Percentiles rank a stretch among this genome's conserved stretches.
These are phyloP conservation scores for Colletotrichum sp. DNA, from an alignment of 2,329 filamentous ascomycete species.

Conservation along the genomic window DNA sequence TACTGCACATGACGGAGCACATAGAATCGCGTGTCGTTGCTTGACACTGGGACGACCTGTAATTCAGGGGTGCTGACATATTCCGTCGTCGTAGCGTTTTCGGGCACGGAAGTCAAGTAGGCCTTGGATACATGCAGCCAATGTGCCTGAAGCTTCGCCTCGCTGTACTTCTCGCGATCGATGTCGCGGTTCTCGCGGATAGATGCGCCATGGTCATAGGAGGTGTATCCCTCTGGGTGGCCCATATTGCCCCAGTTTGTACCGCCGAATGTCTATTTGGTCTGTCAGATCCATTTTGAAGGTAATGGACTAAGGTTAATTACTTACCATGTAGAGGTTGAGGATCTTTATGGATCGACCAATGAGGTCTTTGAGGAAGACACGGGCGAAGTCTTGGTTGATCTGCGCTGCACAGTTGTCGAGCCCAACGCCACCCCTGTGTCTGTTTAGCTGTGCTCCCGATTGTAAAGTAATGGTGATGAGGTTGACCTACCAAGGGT, in stretches of 20 bases:
- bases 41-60: neutral
- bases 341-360: conserved; percentile 63
- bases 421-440: conserved; percentile 70
- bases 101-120: neutral
- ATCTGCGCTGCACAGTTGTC: conserved; percentile 67
- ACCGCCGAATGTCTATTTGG: conserved; percentile 64
- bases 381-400: conserved; percentile 71
- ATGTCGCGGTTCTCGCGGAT: conserved; percentile 72
- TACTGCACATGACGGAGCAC: conserved; percentile 68
- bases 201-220: conserved; percentile 49
- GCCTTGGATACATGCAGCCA: neutral
- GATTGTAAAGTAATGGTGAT: too few species aligned
- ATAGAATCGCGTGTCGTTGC: conserved; percentile 67
- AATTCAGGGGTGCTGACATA: neutral
- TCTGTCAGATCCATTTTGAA: neutral
- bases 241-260: conserved; percentile 82
- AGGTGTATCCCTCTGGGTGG: conserved; percentile 64
- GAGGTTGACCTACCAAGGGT: conserved; percentile 50
- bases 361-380: conserved; percentile 79
- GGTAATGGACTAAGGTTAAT: neutral
- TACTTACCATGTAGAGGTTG: conserved; percentile 72
- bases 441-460: neutral
- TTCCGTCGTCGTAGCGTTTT: neutral
- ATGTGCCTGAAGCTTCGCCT: conserved; percentile 69
- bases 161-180: conserved; percentile 73